Base-by-base conservation (phyloP, 495 filamentous ascomycete species). In the Hypoxylon intermedium region DNA sequence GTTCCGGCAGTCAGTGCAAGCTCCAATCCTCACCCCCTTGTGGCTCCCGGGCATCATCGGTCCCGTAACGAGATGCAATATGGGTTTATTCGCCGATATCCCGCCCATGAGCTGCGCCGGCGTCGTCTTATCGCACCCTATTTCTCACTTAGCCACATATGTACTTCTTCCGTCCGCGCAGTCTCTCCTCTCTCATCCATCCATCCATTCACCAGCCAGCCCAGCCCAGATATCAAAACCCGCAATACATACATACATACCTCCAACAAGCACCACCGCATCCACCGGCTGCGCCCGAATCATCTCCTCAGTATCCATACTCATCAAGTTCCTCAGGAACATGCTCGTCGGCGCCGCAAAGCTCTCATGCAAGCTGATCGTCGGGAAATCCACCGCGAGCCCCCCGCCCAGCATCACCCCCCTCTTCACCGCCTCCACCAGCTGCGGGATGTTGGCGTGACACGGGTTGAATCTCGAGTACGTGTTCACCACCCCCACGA, bases 231-330 rank as follows among this genome's bases (percentile, higher is more conserved):
- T n/a, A 26, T 26, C 3, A 26, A 26, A 7, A 3, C 24, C 7
- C 24, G 24, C 7, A 13, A 13, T 13, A 13, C 5, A 5, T 11
- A 37, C 3, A 5, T 2, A 70, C 73, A 36, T 50, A 86, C 85
- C 86, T 31, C 86, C 86, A 54, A 89, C 82, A 67, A 88, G 75
- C 20, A 89, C 78, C 37, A 82, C 83, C 0, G 82, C 83, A 69
- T 88, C 85, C 6, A 87, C 73, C 0, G 86, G 85, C 68, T 88
- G 85, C 11, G 85, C 85, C 20, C 68, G 63, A 16, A 89, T 82
- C 86, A 89, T 88, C 72, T 88, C 86, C 67, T 89, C 86, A 0
- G 86, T 88, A 64, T 89, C 85, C 84, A 89, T 87, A 60, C 83
- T 85, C 85, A 89, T 88, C 37, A 88, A 47, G 65, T 88, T 89